Conservation (phyloP, 129 eudicot species). For the Silybum marianum region DNA sequence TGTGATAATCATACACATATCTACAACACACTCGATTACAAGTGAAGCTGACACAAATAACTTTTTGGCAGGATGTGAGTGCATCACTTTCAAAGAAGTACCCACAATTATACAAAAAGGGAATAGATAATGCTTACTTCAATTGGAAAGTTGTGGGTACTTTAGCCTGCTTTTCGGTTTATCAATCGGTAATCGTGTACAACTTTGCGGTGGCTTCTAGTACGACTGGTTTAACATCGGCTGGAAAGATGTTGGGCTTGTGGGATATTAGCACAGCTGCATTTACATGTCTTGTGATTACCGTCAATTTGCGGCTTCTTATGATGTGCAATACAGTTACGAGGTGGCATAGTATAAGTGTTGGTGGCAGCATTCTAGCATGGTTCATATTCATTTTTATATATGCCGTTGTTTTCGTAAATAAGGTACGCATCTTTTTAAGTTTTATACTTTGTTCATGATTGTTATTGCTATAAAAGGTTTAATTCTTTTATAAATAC, state of each 20-base stretch:
- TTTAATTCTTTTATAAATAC: not conserved
- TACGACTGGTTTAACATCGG: conserved; percentile 58
- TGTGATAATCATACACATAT: not conserved
- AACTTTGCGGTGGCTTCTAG: conserved; percentile 69
- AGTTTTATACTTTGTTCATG: not conserved
- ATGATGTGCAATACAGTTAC: conserved; percentile 91
- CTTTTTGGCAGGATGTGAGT: conserved; percentile 74
- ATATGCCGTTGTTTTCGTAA: conserved; percentile 64
- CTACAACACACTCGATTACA: not conserved
- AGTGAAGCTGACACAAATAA: conserved; percentile 18
- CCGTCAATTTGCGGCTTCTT: conserved; percentile 92
- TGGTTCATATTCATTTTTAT: conserved; percentile 88
- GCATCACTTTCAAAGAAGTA: conserved; percentile 93
- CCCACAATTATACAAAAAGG: conserved; percentile 90
- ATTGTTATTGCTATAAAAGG: not conserved
- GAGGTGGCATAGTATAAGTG: conserved; percentile 90
- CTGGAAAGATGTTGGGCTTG: conserved; percentile 87
- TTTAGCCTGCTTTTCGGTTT: conserved; percentile 84
- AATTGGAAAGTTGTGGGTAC: conserved; percentile 85
- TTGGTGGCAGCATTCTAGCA: conserved; percentile 77
- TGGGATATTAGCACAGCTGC: conserved; percentile 97
- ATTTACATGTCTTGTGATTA: conserved; percentile 79
- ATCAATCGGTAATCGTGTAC: conserved; percentile 83
- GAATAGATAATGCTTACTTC: conserved; percentile 72
- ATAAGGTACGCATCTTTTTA: conserved; percentile 46